Evolutionary conservation across 176 grass and related monocot species (phyloP).

Genomic region (Paspalum notatum): DNA sequence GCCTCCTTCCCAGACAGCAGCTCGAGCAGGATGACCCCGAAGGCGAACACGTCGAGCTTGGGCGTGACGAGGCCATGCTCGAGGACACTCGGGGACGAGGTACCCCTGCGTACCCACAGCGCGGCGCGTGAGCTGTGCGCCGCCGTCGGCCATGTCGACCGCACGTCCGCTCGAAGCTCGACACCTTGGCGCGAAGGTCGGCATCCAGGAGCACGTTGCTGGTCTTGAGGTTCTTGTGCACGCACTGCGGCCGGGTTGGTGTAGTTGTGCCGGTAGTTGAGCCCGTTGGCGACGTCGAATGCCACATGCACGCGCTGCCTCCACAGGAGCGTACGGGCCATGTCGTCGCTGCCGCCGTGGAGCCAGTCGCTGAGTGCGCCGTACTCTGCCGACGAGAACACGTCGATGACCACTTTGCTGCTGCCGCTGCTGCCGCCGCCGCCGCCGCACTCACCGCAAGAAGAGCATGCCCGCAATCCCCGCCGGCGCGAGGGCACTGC

Average conservation of each 20-base stretch:
- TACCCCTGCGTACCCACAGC: constrained; percentile 80
- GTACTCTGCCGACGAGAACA: constrained; percentile 37
- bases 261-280: constrained; percentile 87
- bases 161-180: constrained; percentile 64
- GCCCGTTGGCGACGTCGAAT: constrained; percentile 65
- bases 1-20: constrained; percentile 81
- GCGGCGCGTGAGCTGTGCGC: constrained; percentile 65
- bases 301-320: constrained; percentile 66
- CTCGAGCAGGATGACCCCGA: constrained; percentile 83
- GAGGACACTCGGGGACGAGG: constrained; percentile 74
- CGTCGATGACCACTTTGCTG: constrained; percentile 23
- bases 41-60: constrained; percentile 80
- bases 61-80: constrained; percentile 79
- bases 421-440: neutral
- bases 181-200: constrained; percentile 70
- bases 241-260: constrained; percentile 62
- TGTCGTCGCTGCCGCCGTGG: constrained; percentile 16
- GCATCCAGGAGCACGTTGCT: constrained; percentile 71
- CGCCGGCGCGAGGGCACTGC: constrained; percentile 40
- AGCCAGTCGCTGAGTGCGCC: constrained; percentile 76
- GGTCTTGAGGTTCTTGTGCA: constrained; percentile 87
- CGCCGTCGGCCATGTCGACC: constrained; percentile 14
- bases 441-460: constrained; percentile 7
- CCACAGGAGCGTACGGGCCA: constrained; percentile 33
- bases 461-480: constrained; percentile 25